Evolutionary conservation across 164 flowering plant species (phyloP), one percentile per base, ranked within the genome.

Genomic region (Annona squamosa): DNA sequence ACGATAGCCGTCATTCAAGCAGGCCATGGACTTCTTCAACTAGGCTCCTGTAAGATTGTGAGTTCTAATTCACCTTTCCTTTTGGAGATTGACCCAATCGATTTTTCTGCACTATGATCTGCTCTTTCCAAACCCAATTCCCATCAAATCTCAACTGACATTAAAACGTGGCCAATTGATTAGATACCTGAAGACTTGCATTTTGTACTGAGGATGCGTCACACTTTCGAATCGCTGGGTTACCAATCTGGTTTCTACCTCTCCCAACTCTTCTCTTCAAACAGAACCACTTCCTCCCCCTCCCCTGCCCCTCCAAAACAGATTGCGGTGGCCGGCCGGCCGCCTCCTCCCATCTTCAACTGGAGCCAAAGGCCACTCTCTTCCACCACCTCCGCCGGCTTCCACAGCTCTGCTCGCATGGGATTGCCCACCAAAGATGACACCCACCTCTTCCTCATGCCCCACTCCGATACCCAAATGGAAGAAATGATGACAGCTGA

Each of bases 1-100:
- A 95, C 99, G 17, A 90, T 93, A 72, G 98, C 99, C 81, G 99
- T 95, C 48, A 95, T 95, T 84, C 99, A 95, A 90, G 99, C 99
- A 81, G 98, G 98, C 12, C 97, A 95, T 86, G 99, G 99, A 56
- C 99, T 95, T 76, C 87, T 95, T 37, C 99, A 95, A 72, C 79
- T 95, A 74, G 99, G 98, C 61, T 95, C 99, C 46, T 93, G 97
- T 93, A 93, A 91, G 87, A 95, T 91, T 86, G 99, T 95, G 79
- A 88, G 97, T 84, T 76, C 26, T n/a, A 2, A 41, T 56, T 18
- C 2, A 5, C 13, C 37, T 52, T 62, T 44, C 13, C 69, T 48
- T 52, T 48, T 43, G 13, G 57, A 42, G 69, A 26, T n/a, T 48
- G 59, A 52, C 9, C 59, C 9, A 5, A 48, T 57, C 18, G 46